Evolutionary conservation across 2,329 filamentous ascomycete genomes (phyloP).

Genomic region (Stemphylium beticola): DNA sequence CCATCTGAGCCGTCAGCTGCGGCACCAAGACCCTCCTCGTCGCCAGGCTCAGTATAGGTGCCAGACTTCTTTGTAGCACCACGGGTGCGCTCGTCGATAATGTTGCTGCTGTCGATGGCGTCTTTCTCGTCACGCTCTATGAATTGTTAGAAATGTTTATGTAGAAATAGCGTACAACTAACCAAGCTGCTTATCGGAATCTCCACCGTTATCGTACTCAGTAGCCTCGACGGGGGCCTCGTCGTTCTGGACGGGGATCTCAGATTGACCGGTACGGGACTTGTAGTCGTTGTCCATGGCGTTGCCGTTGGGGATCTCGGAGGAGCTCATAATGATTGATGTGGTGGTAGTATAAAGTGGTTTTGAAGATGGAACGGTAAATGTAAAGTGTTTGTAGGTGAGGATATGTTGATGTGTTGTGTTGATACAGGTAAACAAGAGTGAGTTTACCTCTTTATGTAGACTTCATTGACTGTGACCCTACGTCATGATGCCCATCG

Average conservation of each 20-base stretch:
- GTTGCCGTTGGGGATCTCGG: conserved; percentile 43
- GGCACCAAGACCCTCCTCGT: conserved; percentile 56
- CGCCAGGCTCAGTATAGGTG: conserved; percentile 58
- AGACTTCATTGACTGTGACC: neutral
- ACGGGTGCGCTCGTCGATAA: conserved; percentile 55
- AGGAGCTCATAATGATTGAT: conserved; percentile 36
- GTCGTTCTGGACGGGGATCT: conserved; percentile 56
- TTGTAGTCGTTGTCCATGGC: conserved; percentile 54
- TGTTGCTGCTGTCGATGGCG: conserved; percentile 57
- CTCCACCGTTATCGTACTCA: conserved; percentile 55
- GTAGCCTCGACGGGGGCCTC: conserved; percentile 50
- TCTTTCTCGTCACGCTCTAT: conserved; percentile 56
- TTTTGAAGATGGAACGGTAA: neutral
- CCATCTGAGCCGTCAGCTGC: conserved; percentile 46
- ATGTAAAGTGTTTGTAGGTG: neutral
- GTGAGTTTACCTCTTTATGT: conserved; percentile 5
- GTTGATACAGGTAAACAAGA: neutral
- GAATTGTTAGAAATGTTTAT: neutral
- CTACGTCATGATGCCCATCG: conserved; percentile 3
- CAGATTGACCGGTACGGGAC: conserved; percentile 53
- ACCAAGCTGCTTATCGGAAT: conserved; percentile 58
- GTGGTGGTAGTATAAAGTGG: neutral
- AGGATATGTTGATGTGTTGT: neutral
- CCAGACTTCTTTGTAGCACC: conserved; percentile 55
- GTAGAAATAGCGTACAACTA: conserved; percentile 12